phyloP scores from a whole-genome alignment of 2,329 filamentous ascomycete genomes.

The Neonectria faginata region DNA sequence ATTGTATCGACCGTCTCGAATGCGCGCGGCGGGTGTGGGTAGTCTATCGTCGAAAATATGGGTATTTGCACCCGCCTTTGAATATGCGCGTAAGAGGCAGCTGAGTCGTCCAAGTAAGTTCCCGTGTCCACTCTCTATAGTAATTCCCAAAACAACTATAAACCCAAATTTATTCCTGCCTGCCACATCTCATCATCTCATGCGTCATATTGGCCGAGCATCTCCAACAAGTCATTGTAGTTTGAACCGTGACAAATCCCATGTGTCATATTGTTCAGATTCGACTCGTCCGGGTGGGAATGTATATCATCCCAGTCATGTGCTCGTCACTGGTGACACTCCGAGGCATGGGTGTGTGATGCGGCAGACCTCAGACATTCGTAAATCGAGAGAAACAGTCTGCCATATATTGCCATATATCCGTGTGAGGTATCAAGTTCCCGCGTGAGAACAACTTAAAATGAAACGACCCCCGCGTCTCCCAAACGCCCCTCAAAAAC shows the following conservation, averaged over 20 bases:
- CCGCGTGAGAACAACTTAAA: slow-evolving; percentile 30
- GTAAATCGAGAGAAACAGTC: slow-evolving; percentile 31
- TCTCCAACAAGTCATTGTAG: slow-evolving; percentile 5
- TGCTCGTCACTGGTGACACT: slow-evolving; percentile 1
- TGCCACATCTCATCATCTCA: slow-evolving; percentile 12
- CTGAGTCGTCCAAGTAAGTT: slow-evolving; percentile 13
- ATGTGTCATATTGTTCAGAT: slow-evolving; percentile 10
- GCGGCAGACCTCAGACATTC: slow-evolving; percentile 24
- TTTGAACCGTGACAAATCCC: slow-evolving; percentile 7
- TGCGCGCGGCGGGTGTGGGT: slow-evolving; percentile 23
- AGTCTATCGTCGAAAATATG: slow-evolving; percentile 25
- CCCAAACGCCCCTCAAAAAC: slow-evolving; percentile 39
- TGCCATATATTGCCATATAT: slow-evolving; percentile 32
- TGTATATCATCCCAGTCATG: background rate
- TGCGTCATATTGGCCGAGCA: slow-evolving; percentile 13
- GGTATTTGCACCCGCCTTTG: slow-evolving; percentile 22
- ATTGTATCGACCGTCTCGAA: slow-evolving; percentile 17
- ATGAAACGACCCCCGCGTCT: slow-evolving; percentile 36
- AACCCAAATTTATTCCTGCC: slow-evolving; percentile 13
- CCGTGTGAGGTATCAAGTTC: slow-evolving; percentile 44
- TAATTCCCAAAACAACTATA: slow-evolving; percentile 16
- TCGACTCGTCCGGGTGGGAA: slow-evolving; percentile 2
- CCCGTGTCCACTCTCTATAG: slow-evolving; percentile 24
- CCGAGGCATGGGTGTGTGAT: slow-evolving; percentile 8
- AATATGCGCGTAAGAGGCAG: slow-evolving; percentile 15